Evolutionary conservation across 1,284 basidiomycete genomes (phyloP).

Genomic region (Leucoagaricus sp.): DNA sequence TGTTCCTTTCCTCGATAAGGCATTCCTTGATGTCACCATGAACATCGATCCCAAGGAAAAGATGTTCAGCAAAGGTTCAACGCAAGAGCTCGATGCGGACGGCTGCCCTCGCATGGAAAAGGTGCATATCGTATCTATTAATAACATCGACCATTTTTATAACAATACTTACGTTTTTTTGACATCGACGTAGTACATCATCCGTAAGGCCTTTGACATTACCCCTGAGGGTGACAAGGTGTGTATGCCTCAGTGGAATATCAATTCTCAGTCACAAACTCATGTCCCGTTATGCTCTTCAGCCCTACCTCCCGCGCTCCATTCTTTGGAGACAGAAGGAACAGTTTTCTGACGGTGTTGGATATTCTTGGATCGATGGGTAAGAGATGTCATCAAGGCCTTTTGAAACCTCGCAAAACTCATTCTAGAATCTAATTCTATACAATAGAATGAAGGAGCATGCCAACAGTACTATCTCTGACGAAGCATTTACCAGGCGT

Average conservation of each 20-base stretch:
- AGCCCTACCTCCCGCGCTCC: slow-evolving; percentile 92
- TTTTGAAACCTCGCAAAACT: not conserved
- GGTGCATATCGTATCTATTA: slow-evolving; percentile 38
- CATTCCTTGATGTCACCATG: slow-evolving; percentile 95
- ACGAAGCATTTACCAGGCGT: slow-evolving; percentile 80
- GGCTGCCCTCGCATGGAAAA: slow-evolving; percentile 94
- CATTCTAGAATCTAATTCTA: not conserved
- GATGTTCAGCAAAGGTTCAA: slow-evolving; percentile 84
- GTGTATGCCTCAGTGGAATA: slow-evolving; percentile 22
- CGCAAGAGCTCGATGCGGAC: slow-evolving; percentile 81
- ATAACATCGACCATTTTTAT: slow-evolving; percentile 3
- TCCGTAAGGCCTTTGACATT: slow-evolving; percentile 96
- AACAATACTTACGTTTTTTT: not conserved
- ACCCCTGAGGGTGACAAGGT: slow-evolving; percentile 79
- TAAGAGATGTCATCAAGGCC: slow-evolving; percentile 33
- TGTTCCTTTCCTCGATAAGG: slow-evolving; percentile 98
- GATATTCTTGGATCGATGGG: slow-evolving; percentile 99
- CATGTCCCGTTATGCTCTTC: not conserved
- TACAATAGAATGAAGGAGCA: slow-evolving; percentile 89
- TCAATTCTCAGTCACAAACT: slow-evolving; percentile 4
- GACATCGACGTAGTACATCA: slow-evolving; percentile 79
- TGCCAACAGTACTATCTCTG: slow-evolving; percentile 75
- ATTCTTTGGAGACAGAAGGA: slow-evolving; percentile 99
- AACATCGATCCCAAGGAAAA: slow-evolving; percentile 89
- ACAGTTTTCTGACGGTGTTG: slow-evolving; percentile 99